A percentile compares a stretch with the other conserved stretches of the same genome.
These are phyloP conservation scores for Lachnellula willkommii DNA, from an alignment of 2,329 filamentous ascomycete species.

Conservation along the genomic window DNA sequence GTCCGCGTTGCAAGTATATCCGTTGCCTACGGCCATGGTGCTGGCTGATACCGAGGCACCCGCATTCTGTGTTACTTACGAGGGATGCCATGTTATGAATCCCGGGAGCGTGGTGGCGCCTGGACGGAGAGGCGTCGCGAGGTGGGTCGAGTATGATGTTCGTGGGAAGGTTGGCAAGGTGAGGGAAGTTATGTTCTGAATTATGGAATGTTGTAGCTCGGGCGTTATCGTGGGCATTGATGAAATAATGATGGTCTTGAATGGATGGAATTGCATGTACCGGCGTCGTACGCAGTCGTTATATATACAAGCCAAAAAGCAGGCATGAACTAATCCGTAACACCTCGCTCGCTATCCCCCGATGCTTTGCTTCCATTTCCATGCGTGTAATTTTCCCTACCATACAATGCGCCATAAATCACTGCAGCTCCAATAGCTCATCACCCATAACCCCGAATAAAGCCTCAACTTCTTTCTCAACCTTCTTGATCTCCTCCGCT, in stretches of 20 bases:
- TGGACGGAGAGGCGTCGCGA: slow-evolving; percentile 61
- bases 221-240: background rate
- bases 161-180: slow-evolving; percentile 26
- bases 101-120: slow-evolving; percentile 71
- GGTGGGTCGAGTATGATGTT: slow-evolving; percentile 85
- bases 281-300: background rate
- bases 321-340: background rate
- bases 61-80: slow-evolving; percentile 83
- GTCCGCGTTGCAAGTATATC: slow-evolving; percentile 73
- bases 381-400: background rate
- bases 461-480: slow-evolving; percentile 56
- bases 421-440: slow-evolving; percentile 53
- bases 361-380: background rate
- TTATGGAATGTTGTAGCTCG: background rate
- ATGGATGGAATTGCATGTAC: background rate
- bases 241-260: background rate
- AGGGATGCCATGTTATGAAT: slow-evolving; percentile 94
- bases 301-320: background rate
- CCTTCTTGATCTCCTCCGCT: slow-evolving; percentile 56
- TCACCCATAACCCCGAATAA: slow-evolving; percentile 60
- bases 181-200: slow-evolving; percentile 27
- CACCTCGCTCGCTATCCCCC: background rate
- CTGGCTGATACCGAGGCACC: slow-evolving; percentile 77
- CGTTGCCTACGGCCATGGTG: slow-evolving; percentile 76
- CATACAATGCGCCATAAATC: background rate